These are phyloP conservation scores for Selaginella tamariscina DNA, from an alignment of 75 land plant genomes.

Conservation along the genomic window DNA sequence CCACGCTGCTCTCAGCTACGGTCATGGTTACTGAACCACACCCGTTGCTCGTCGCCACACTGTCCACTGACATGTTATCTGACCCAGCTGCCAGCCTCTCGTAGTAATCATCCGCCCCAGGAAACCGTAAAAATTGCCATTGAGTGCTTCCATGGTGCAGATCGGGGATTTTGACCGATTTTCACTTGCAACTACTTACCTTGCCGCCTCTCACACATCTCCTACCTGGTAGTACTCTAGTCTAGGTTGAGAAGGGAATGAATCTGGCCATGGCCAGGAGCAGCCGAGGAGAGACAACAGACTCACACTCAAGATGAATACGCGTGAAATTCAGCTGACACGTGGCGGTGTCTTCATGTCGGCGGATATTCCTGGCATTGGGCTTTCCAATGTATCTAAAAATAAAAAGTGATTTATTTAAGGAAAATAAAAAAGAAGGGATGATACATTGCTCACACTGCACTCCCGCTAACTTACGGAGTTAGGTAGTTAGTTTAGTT, in stretches of 20 bases:
- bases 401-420: too few species aligned
- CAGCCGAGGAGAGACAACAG: not conserved
- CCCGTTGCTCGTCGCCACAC: constrained; percentile 28
- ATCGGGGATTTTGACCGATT: not conserved
- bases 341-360: not conserved
- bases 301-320: not conserved
- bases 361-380: not conserved
- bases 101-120: constrained; percentile 31
- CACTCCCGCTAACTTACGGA: not conserved
- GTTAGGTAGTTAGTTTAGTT: not conserved
- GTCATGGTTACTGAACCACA: constrained; percentile 46
- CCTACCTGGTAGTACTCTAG: too few species aligned
- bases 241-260: too few species aligned
- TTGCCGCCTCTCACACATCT: not conserved
- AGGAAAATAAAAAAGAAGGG: too few species aligned
- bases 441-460: not conserved
- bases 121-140: constrained; percentile 26
- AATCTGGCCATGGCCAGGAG: not conserved
- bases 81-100: constrained; percentile 44
- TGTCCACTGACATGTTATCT: constrained; percentile 60
- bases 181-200: not conserved
- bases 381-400: too few species aligned
- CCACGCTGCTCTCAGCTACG: constrained; percentile 48
- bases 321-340: not conserved
- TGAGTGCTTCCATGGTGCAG: constrained; percentile 19